Percentiles rank a stretch among this genome's conserved stretches.
phyloP scores from a whole-genome alignment of 768 basidiomycete genomes.

The Trametes cinnabarina region DNA sequence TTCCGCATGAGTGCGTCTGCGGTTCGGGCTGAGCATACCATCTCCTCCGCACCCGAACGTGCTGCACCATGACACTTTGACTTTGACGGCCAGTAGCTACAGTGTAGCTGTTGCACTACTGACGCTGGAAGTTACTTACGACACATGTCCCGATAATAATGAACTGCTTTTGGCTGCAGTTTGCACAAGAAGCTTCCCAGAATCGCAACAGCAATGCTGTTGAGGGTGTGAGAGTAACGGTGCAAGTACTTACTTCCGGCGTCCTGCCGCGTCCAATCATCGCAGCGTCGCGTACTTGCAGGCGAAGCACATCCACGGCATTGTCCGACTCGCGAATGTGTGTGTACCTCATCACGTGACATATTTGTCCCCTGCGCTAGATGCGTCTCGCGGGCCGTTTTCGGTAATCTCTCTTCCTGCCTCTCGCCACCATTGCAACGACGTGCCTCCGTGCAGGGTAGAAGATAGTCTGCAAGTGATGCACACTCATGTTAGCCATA shows the following conservation, averaged over 20 bases:
- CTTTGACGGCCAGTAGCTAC: too few relatives aligned
- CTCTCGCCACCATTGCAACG: conserved; percentile 8
- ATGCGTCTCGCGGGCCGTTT: not conserved
- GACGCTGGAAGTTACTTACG: too few relatives aligned
- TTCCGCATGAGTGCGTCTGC: not conserved
- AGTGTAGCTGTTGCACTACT: too few relatives aligned
- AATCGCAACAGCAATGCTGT: too few relatives aligned
- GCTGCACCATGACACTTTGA: too few relatives aligned
- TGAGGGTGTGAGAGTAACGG: too few relatives aligned
- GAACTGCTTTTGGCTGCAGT: too few relatives aligned
- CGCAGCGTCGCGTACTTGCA: conserved; percentile 6
- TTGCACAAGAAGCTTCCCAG: too few relatives aligned
- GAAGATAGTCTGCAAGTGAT: not conserved
- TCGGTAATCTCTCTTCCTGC: not conserved
- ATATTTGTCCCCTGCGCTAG: not conserved
- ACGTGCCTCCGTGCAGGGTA: not conserved
- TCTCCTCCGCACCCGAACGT: not conserved
- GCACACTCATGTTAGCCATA: conserved; percentile 6
- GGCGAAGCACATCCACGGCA: not conserved
- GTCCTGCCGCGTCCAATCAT: not conserved
- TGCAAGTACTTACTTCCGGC: too few relatives aligned
- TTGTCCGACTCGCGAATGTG: not conserved
- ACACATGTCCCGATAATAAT: too few relatives aligned
- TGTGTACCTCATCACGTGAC: conserved; percentile 8
- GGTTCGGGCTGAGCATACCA: not conserved